These are phyloP conservation scores for Saturnispora serradocipensis DNA, from an alignment of 805 yeast genomes.

Conservation along the genomic window DNA sequence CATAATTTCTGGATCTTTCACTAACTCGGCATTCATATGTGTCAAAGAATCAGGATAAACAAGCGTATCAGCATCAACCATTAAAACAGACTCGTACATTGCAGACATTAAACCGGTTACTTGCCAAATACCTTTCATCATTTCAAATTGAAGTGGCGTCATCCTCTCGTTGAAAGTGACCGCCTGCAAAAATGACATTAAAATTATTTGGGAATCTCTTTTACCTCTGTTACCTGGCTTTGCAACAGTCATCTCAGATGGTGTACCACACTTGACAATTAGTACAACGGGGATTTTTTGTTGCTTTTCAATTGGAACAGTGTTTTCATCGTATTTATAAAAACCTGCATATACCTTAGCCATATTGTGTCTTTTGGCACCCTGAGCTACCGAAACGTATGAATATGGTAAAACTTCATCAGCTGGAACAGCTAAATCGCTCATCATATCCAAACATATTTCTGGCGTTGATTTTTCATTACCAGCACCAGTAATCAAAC, in stretches of 20 bases:
- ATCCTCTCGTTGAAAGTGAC: slow-evolving; percentile 88
- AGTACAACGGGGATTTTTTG: slow-evolving; percentile 73
- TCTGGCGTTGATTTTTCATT: slow-evolving; percentile 86
- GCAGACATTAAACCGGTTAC: slow-evolving; percentile 81
- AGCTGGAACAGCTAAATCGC: slow-evolving; percentile 57
- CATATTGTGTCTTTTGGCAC: slow-evolving; percentile 93
- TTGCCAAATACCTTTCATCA: slow-evolving; percentile 66
- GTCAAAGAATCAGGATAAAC: slow-evolving; percentile 81
- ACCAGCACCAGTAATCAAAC: slow-evolving; percentile 90
- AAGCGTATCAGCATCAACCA: slow-evolving; percentile 94
- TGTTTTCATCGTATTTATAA: slow-evolving; percentile 70
- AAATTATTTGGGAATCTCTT: slow-evolving; percentile 85
- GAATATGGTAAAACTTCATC: slow-evolving; percentile 77
- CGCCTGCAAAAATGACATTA: slow-evolving; percentile 84
- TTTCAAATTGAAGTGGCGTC: slow-evolving; percentile 81
- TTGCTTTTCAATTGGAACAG: slow-evolving; percentile 73
- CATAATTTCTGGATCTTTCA: slow-evolving; percentile 77
- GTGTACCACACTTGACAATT: slow-evolving; percentile 84
- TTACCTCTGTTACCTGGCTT: slow-evolving; percentile 95
- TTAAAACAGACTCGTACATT: slow-evolving; percentile 68
- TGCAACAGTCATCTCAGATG: slow-evolving; percentile 57
- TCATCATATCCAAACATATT: slow-evolving; percentile 79
- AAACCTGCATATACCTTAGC: slow-evolving; percentile 95
- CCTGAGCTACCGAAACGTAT: slow-evolving; percentile 92
- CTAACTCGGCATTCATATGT: slow-evolving; percentile 87